A percentile compares a stretch with the other conserved stretches of the same genome.
These are phyloP conservation scores for Phytophthora aleatoria DNA, from an alignment of 352 stramenopile genomes.

Conservation along the genomic window DNA sequence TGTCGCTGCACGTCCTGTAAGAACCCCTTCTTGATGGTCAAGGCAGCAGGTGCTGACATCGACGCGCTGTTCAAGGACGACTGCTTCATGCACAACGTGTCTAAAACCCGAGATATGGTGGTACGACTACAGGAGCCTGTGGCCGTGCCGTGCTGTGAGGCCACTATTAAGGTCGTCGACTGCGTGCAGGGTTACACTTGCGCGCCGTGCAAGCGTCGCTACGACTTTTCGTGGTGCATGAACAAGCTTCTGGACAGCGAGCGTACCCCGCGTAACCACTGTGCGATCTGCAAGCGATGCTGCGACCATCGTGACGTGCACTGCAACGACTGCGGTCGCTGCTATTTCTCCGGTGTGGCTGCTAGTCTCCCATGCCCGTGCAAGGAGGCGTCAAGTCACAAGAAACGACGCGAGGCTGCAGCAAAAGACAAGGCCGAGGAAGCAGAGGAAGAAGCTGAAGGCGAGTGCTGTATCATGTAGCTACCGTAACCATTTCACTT, in stretches of 20 bases:
- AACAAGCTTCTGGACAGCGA: conserved; percentile 82
- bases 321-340: conserved; percentile 80
- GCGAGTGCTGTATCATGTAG: conserved; percentile 87
- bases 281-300: conserved; percentile 86
- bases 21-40: conserved; percentile 87
- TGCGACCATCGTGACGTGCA: conserved; percentile 88
- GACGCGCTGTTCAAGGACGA: conserved; percentile 72
- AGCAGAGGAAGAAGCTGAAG: conserved; percentile 69
- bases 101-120: conserved; percentile 86
- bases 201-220: conserved; percentile 47
- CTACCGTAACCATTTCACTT: conserved; percentile 12
- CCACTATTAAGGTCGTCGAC: conserved; percentile 67
- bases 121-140: conserved; percentile 71
- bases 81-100: conserved; percentile 90
- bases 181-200: conserved; percentile 81
- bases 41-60: conserved; percentile 75
- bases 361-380: conserved; percentile 80
- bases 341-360: conserved; percentile 86
- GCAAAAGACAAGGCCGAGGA: conserved; percentile 51
- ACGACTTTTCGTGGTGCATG: conserved; percentile 85
- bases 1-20: conserved; percentile 88
- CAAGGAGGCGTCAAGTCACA: conserved; percentile 63
- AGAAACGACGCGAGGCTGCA: conserved; percentile 53
- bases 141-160: conserved; percentile 62
- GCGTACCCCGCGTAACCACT: conserved; percentile 81